phyloP scores from a whole-genome alignment of 768 basidiomycete species.

The Tylopilus sp. region DNA sequence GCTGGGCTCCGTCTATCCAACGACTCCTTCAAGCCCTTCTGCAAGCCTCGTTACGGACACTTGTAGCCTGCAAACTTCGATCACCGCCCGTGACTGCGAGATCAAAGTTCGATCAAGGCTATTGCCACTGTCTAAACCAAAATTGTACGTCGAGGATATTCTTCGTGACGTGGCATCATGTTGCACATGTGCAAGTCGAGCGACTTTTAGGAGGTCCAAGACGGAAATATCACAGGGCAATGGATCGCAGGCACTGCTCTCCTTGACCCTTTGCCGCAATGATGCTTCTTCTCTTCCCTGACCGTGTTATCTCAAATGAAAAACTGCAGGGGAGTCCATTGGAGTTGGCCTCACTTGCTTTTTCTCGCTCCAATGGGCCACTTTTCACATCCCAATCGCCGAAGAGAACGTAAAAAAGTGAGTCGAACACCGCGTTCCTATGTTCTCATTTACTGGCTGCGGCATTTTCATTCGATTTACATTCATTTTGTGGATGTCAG shows the following conservation, averaged over 20 bases:
- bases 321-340: conserved; percentile 3
- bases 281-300: conserved; percentile 22
- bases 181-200: background rate
- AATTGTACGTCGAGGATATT: background rate
- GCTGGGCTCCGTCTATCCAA: background rate
- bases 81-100: background rate
- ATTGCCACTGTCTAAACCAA: too few relatives aligned
- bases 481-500: background rate
- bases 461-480: conserved; percentile 9
- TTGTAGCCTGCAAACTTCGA: background rate
- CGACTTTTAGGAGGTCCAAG: background rate
- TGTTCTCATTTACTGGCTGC: conserved; percentile 3
- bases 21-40: background rate
- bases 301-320: conserved; percentile 16
- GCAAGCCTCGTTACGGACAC: background rate
- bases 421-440: background rate
- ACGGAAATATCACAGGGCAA: background rate
- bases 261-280: background rate
- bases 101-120: background rate
- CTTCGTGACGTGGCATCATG: background rate
- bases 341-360: background rate
- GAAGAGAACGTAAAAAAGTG: conserved; percentile 21
- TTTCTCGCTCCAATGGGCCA: background rate
- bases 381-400: background rate
- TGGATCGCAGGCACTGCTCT: background rate